Conservation (phyloP, 352 stramenopile genomes). For the Phytophthora pluvialis region DNA sequence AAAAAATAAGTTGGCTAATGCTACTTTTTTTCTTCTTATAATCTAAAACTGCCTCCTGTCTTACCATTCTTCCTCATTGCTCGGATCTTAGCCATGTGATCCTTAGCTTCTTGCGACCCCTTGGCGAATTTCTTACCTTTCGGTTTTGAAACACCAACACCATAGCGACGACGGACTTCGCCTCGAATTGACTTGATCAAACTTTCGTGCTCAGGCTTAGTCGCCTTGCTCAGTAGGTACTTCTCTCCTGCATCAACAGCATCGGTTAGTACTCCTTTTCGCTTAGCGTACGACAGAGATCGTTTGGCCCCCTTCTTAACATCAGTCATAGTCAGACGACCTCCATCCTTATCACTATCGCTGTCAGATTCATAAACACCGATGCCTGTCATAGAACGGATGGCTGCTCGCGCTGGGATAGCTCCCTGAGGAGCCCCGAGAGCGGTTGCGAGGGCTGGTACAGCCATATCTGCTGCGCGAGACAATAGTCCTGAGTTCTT, state of each 20-base stretch:
- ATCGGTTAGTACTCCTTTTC: conserved; percentile 14
- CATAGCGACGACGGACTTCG: background rate
- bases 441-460: background rate
- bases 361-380: background rate
- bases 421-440: no score
- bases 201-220: no score
- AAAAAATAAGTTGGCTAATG: conserved; percentile 1
- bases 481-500: conserved; percentile 11
- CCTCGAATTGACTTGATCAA: no score
- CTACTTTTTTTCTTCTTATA: conserved; percentile 9
- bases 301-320: conserved; percentile 11
- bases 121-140: conserved; percentile 3
- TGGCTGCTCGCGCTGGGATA: background rate
- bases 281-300: conserved; percentile 12
- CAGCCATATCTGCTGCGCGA: background rate
- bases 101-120: conserved; percentile 3
- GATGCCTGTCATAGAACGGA: background rate
- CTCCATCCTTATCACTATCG: conserved; percentile 4
- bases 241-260: conserved; percentile 12
- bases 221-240: no score
- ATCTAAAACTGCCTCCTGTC: conserved; percentile 2
- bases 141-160: conserved; percentile 2
- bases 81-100: conserved; percentile 7
- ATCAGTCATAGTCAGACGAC: conserved; percentile 1
- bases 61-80: background rate